Evolutionary conservation across 768 basidiomycete genomes (phyloP).

Genomic region (Suillus alpinus): DNA sequence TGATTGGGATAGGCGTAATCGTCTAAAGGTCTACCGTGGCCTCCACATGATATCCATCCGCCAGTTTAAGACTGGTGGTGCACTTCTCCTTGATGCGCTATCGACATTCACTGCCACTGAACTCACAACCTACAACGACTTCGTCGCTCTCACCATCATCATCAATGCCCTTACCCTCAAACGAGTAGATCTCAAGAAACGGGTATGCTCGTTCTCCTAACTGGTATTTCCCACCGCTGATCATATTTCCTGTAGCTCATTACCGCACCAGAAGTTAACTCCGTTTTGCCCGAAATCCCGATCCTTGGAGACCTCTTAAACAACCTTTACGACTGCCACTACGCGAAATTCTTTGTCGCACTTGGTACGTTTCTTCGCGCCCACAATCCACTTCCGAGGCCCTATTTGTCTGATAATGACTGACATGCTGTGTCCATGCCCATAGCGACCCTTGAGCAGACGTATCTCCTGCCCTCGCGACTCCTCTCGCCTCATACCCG

Average conservation of each 20-base stretch:
- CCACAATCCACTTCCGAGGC: not conserved
- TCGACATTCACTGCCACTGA: conserved; percentile 95
- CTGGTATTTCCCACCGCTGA: not conserved
- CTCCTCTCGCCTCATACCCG: conserved; percentile 82
- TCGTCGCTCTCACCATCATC: conserved; percentile 83
- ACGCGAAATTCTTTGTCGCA: conserved; percentile 90
- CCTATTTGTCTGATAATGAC: conserved; percentile 4
- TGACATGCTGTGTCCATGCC: conserved; percentile 1
- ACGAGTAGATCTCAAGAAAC: conserved; percentile 88
- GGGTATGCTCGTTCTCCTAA: conserved; percentile 42
- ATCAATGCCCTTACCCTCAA: conserved; percentile 73
- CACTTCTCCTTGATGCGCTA: conserved; percentile 85
- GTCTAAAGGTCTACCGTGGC: conserved; percentile 93
- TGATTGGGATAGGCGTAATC: conserved; percentile 96
- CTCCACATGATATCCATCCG: conserved; percentile 83
- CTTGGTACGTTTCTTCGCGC: conserved; percentile 52
- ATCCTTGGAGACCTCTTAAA: conserved; percentile 79
- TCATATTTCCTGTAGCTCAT: conserved; percentile 57
- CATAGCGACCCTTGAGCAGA: conserved; percentile 84
- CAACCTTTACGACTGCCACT: conserved; percentile 90
- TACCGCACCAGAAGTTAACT: conserved; percentile 81
- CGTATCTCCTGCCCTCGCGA: conserved; percentile 83
- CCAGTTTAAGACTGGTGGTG: conserved; percentile 85
- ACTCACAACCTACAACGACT: conserved; percentile 83
- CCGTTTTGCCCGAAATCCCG: conserved; percentile 80